phyloP scores from a whole-genome alignment of 306 rosid genomes.

The Lathyrus tuberosus region DNA sequence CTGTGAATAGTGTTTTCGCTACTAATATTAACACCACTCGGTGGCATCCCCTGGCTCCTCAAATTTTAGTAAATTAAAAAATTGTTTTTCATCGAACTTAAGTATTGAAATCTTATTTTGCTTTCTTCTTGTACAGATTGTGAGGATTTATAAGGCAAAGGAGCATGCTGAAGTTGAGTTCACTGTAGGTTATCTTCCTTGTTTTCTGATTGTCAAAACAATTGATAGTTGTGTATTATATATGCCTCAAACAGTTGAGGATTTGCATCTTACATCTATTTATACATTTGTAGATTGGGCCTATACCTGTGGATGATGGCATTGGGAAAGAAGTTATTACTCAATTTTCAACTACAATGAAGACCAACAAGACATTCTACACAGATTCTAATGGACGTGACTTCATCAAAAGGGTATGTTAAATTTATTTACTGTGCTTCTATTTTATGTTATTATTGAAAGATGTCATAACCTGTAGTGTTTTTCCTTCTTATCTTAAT shows the following conservation, averaged over 20 bases:
- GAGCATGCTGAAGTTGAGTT: conserved; percentile 98
- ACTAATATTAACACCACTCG: not conserved
- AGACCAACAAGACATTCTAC: conserved; percentile 73
- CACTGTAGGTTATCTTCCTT: conserved; percentile 60
- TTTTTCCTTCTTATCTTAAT: not conserved
- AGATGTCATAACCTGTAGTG: not conserved
- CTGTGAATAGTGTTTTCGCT: conserved; percentile 1
- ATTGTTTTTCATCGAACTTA: conserved; percentile 16
- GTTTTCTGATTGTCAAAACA: conserved; percentile 12
- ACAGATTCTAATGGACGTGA: conserved; percentile 97
- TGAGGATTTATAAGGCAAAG: conserved; percentile 74
- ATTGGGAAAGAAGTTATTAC: conserved; percentile 81
- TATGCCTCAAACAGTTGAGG: conserved; percentile 27
- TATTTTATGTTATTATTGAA: conserved; percentile 12
- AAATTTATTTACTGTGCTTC: conserved; percentile 18
- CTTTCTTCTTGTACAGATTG: conserved; percentile 52
- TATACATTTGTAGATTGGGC: conserved; percentile 67
- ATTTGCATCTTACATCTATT: conserved; percentile 30
- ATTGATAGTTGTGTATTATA: conserved; percentile 21
- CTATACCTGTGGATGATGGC: conserved; percentile 84
- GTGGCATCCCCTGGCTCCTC: not conserved
- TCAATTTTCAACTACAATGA: conserved; percentile 66
- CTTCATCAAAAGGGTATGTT: conserved; percentile 81
- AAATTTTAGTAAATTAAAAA: conserved; percentile 30
- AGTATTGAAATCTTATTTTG: conserved; percentile 14